Evolutionary conservation across 2,329 filamentous ascomycete species (phyloP).

Genomic region (Arthrocladium fulminans): DNA sequence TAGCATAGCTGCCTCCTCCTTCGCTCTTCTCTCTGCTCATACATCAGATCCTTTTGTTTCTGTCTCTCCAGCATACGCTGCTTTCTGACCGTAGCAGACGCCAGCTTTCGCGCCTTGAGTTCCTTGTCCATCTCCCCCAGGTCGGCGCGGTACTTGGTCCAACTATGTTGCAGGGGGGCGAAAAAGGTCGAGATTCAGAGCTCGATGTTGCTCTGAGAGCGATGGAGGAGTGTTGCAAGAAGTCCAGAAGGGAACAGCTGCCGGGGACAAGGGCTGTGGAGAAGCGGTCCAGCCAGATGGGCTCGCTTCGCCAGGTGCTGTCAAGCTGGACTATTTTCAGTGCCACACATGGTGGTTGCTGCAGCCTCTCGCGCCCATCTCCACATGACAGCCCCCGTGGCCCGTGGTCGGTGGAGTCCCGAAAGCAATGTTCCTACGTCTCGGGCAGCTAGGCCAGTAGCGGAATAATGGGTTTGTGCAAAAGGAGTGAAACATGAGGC

Average conservation of each 20-base stretch:
- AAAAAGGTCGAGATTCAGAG: background rate
- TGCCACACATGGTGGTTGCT: background rate
- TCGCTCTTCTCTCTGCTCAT: slow-evolving; percentile 5
- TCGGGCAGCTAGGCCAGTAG: background rate
- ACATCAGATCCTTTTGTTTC: slow-evolving; percentile 4
- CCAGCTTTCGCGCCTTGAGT: slow-evolving; percentile 5
- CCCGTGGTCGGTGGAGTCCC: background rate
- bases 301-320: background rate
- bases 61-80: slow-evolving; percentile 5
- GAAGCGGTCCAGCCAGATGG: background rate
- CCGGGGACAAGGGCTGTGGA: background rate
- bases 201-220: background rate
- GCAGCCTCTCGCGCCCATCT: background rate
- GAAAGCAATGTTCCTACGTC: background rate
- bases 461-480: background rate
- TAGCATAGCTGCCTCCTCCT: slow-evolving; percentile 1
- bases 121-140: slow-evolving; percentile 1
- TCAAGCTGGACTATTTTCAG: background rate
- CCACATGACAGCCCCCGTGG: background rate
- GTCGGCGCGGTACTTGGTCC: background rate
- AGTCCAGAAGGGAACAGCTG: background rate
- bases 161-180: background rate
- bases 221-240: background rate
- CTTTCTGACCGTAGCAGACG: slow-evolving; percentile 5
- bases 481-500: background rate